Evolutionary conservation across 345 rosid genomes (phyloP), one percentile per base, ranked within the genome.

Genomic region (Citrus reticulata): DNA sequence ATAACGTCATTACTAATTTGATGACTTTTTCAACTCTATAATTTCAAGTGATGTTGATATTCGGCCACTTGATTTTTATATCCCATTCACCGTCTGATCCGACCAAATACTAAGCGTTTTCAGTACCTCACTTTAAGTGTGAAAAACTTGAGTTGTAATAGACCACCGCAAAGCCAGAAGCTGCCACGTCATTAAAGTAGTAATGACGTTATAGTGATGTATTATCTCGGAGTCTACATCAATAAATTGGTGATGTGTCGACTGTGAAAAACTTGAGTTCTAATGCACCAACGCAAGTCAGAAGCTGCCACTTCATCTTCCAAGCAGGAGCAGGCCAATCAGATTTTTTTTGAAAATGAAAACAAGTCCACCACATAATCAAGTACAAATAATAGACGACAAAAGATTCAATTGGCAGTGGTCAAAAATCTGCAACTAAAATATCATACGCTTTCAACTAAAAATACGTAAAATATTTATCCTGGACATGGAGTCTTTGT

Each of bases 381-480:
- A 74, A 57, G 79, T 6, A 16, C 16, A 51, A 51, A 51, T 51
- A 75, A 74, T 73, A 39, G 70, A 72, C 22, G 2, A 2, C n/a
- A 32, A 32, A 63, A 40, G 59, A 54, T n/a, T 54, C 69, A 51
- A 73, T 55, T 6, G 72, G 35, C 24, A 29, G 70, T 51, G 35
- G 81, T 81, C 85, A 63, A 69, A 69, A 62, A 77, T 81, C 83
- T 55, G 73, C 87, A 79, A 76, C 81, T 29, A 75, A 16, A 81
- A 78, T 9, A 40, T 42, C 49, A 40, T 9, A 40, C 13, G 10
- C 4, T 0, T 10, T 42, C 49, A 42, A 42, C 16, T 42, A 0
- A 42, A 42, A 42, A 10, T 42, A 3, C 49, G 4, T 2, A 42
- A 10, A 42, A 42, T 42, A 10, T 37, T 42, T 11, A 42, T 42